phyloP scores from a whole-genome alignment of 78 protist species.

The Protostelium mycophagum region DNA sequence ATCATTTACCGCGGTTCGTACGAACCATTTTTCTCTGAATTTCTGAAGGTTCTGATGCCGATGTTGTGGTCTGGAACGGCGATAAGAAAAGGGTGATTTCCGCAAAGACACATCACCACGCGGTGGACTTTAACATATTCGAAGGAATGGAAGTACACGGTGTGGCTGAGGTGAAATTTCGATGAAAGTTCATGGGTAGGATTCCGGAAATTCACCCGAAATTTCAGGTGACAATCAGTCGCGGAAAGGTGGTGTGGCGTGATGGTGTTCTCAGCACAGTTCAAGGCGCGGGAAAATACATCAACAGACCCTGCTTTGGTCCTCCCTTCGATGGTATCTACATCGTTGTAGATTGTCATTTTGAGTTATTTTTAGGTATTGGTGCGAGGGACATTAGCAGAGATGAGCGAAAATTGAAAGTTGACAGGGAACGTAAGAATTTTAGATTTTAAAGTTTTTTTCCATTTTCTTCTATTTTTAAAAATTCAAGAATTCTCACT shows the following conservation, averaged over 20 bases:
- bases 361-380: slow-evolving; percentile 5
- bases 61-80: slow-evolving; percentile 78
- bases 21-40: no score
- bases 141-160: slow-evolving; percentile 81
- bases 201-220: no score
- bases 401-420: slow-evolving; percentile 43
- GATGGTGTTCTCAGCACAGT: slow-evolving; percentile 26
- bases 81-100: slow-evolving; percentile 56
- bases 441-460: not conserved
- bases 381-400: slow-evolving; percentile 27
- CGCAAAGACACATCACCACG: slow-evolving; percentile 69
- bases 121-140: slow-evolving; percentile 81
- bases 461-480: not conserved
- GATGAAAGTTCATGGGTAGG: slow-evolving; percentile 18
- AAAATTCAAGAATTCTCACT: no score
- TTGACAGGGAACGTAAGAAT: slow-evolving; percentile 57
- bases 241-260: slow-evolving; percentile 49
- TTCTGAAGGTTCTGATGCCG: slow-evolving; percentile 84
- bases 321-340: slow-evolving; percentile 36
- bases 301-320: slow-evolving; percentile 51
- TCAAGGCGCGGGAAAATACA: slow-evolving; percentile 49
- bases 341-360: not conserved
- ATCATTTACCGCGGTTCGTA: no score
- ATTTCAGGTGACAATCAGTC: slow-evolving; percentile 21
- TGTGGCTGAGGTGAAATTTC: slow-evolving; percentile 32